Percentiles rank a stretch among this genome's conserved stretches.
phyloP scores from a whole-genome alignment of 495 filamentous ascomycete genomes.

The Hypomontagnella submonticulosa region DNA sequence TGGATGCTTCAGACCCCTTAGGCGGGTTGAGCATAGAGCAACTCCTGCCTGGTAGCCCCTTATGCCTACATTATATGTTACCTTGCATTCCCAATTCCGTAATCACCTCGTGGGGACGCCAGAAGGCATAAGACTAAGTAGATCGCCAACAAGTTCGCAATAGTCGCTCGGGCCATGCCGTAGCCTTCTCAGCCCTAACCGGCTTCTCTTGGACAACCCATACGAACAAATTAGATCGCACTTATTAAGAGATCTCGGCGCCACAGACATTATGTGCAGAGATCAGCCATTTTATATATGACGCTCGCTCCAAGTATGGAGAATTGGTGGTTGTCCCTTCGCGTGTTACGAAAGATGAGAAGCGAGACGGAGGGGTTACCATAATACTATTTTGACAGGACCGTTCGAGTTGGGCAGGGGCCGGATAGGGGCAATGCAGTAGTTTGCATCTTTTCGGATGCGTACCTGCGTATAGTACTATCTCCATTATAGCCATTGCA shows the following conservation, averaged over 20 bases:
- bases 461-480: constrained; percentile 16
- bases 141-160: constrained; percentile 3
- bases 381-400: constrained; percentile 6
- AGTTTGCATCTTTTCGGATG: constrained; percentile 10
- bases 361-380: background rate
- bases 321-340: background rate
- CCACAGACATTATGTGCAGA: background rate
- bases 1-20: background rate
- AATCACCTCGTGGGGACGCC: background rate
- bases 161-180: background rate
- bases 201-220: background rate
- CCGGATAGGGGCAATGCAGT: constrained; percentile 10
- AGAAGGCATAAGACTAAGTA: constrained; percentile 8
- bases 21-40: background rate
- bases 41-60: background rate
- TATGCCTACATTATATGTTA: constrained; percentile 4
- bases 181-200: background rate
- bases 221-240: too few relatives aligned
- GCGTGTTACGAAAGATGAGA: background rate
- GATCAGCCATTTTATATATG: background rate
- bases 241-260: too few relatives aligned
- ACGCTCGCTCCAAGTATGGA: background rate
- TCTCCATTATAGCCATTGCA: constrained; percentile 9
- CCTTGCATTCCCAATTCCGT: background rate
- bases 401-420: background rate